Conservation (phyloP, 352 stramenopile genomes). For the Lagenidium sp. region DNA sequence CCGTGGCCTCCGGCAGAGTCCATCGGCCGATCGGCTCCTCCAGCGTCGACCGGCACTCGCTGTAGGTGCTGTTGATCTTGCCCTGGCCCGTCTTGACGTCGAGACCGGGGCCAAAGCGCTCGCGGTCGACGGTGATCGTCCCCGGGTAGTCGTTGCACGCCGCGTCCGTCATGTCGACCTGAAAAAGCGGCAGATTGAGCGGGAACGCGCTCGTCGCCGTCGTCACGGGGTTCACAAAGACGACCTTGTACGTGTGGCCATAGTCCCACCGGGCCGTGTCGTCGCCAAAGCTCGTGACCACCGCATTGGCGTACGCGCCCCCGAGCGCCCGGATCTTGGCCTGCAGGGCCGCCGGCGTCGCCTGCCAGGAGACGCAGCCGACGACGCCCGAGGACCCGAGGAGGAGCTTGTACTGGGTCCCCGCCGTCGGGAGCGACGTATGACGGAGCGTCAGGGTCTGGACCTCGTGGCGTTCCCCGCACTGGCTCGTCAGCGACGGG, state of each 20-base stretch:
- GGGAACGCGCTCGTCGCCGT: conserved; percentile 21
- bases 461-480: conserved; percentile 61
- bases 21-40: conserved; percentile 30
- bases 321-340: conserved; percentile 15
- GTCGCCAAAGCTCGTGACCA: conserved; percentile 32
- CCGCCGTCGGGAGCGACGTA: conserved; percentile 1
- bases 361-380: conserved; percentile 32
- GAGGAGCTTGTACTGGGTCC: conserved; percentile 19
- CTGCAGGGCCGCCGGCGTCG: conserved; percentile 11
- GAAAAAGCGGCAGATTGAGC: conserved; percentile 29
- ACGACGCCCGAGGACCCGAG: conserved; percentile 10
- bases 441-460: conserved; percentile 37
- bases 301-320: conserved; percentile 17
- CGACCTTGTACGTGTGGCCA: conserved; percentile 53
- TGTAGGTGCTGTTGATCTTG: conserved; percentile 36
- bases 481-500: conserved; percentile 76
- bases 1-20: conserved; percentile 24
- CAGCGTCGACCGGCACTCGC: conserved; percentile 40
- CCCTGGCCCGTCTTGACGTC: conserved; percentile 39
- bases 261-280: conserved; percentile 56
- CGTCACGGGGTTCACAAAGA: conserved; percentile 38
- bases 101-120: conserved; percentile 40
- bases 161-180: conserved; percentile 10
- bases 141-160: conserved; percentile 25
- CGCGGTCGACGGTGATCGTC: conserved; percentile 16